Conservation (phyloP, 2,329 filamentous ascomycete species). For the Diaporthe caulivora region DNA sequence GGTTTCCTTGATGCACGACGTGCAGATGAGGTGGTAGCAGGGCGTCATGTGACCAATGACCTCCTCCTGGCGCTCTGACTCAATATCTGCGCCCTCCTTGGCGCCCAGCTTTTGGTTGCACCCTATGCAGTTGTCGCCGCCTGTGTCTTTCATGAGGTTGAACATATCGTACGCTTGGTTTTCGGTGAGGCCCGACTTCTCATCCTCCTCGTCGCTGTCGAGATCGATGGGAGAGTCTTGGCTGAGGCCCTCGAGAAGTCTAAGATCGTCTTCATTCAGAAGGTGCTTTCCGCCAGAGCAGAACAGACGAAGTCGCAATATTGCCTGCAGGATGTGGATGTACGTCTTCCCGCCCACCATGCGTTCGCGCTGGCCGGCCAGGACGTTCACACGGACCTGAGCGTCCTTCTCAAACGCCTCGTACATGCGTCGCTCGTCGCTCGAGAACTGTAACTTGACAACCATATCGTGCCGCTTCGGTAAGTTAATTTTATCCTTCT, state of each 20-base stretch:
- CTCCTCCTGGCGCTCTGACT: constrained; percentile 71
- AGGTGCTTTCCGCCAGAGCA: constrained; percentile 96
- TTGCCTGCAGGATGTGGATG: constrained; percentile 91
- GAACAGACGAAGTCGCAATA: constrained; percentile 88
- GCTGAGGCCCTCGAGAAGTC: constrained; percentile 83
- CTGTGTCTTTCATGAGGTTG: constrained; percentile 84
- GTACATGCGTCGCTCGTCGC: constrained; percentile 82
- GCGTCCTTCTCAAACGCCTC: constrained; percentile 87
- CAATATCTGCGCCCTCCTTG: constrained; percentile 67
- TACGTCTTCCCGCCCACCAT: constrained; percentile 88
- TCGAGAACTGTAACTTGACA: constrained; percentile 79
- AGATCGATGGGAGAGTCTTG: constrained; percentile 89
- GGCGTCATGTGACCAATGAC: constrained; percentile 84
- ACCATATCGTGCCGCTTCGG: constrained; percentile 80
- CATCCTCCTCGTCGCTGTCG: constrained; percentile 79
- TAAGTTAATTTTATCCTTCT: constrained; percentile 92
- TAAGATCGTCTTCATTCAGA: constrained; percentile 84
- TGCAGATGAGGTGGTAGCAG: constrained; percentile 89
- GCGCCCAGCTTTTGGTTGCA: constrained; percentile 76
- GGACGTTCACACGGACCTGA: constrained; percentile 81
- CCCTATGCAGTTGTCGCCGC: constrained; percentile 77
- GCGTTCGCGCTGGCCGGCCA: constrained; percentile 74
- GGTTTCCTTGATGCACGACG: constrained; percentile 75
- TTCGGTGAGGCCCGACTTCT: constrained; percentile 69
- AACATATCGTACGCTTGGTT: constrained; percentile 89